Evolutionary conservation across 148 eudicot species (phyloP).

Genomic region (Arctostaphylos glauca): DNA sequence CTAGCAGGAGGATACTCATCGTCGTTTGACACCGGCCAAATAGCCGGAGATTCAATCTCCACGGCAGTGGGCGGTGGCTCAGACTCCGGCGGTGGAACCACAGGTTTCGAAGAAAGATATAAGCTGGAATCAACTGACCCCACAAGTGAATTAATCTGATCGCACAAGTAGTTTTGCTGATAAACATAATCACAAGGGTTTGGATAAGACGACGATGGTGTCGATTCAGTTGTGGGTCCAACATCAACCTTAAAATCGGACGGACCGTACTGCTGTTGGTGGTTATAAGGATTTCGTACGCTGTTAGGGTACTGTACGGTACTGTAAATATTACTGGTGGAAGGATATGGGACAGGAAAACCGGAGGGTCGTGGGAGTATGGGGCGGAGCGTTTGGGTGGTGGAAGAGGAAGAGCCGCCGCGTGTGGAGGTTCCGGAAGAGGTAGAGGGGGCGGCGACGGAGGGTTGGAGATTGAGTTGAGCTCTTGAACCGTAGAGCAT

Average conservation of each 20-base stretch:
- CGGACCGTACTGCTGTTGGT: conserved; percentile 15
- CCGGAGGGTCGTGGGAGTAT: conserved; percentile 58
- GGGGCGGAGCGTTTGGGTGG: conserved; percentile 66
- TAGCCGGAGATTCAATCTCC: conserved; percentile 17
- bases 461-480: conserved; percentile 77
- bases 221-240: neutral
- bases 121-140: conserved; percentile 47
- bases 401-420: conserved; percentile 24
- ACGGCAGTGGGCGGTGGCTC: conserved; percentile 23
- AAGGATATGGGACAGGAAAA: conserved; percentile 28
- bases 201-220: conserved; percentile 1
- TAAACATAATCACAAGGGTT: conserved; percentile 20
- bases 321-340: neutral
- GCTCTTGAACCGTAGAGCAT: conserved; percentile 73
- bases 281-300: conserved; percentile 22
- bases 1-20: conserved; percentile 50
- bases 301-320: conserved; percentile 37
- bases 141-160: conserved; percentile 38
- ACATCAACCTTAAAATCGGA: neutral
- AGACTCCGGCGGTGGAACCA: conserved; percentile 25
- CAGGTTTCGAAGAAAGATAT: conserved; percentile 32
- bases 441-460: conserved; percentile 15
- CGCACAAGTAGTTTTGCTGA: conserved; percentile 19
- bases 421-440: conserved; percentile 37
- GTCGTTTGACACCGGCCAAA: conserved; percentile 26